Evolutionary conservation across 768 basidiomycete genomes (phyloP), one percentile per base, ranked within the genome.

Genomic region (Mycena leptocephala): DNA sequence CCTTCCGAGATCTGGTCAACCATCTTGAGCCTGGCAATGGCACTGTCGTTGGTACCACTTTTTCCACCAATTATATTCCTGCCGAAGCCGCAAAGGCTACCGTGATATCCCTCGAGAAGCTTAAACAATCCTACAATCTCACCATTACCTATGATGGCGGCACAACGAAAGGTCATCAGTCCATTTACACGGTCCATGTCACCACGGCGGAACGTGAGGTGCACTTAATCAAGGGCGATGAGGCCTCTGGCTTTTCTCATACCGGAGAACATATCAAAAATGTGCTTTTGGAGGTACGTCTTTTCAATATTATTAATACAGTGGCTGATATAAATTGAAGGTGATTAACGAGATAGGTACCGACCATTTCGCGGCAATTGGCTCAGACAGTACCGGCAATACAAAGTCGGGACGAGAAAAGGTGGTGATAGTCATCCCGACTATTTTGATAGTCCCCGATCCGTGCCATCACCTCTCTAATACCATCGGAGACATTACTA

Each of bases 331-430:
- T 46, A 22, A 20, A 39, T 26, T 65, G 22, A 37, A 80, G 78
- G 74, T 80, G 24, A 79, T 82, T 1, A 8, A 64, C 7, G 26
- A 20, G 18, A 58, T 83, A 58, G 82, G 82, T 5, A 41, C 26
- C 0, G 37, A 58, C 28, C 65, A 55, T 9, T 81, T 83, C 58
- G 65, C 58, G 3, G 76, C 58, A 1, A 75, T 75, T 1, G 66
- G 58, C 7, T 79, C 76, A 0, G 82, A 83, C 66, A 81, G 76
- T 48, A 81, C 82, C 5, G 79, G 81, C 6, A 83, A 83, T 41
- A 81, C 79, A 0, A 46, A 35, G 20, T 22, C 68, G 0, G 76
- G 75, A 7, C 59, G 80, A 10, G 56, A 76, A n/a, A 9, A 63
- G 1, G 30, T 79, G 22, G 35, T 48, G 3, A 53, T 35, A 1